Evolutionary conservation across 1,284 basidiomycete genomes (phyloP).

Genomic region (Apiotrichum gracile): DNA sequence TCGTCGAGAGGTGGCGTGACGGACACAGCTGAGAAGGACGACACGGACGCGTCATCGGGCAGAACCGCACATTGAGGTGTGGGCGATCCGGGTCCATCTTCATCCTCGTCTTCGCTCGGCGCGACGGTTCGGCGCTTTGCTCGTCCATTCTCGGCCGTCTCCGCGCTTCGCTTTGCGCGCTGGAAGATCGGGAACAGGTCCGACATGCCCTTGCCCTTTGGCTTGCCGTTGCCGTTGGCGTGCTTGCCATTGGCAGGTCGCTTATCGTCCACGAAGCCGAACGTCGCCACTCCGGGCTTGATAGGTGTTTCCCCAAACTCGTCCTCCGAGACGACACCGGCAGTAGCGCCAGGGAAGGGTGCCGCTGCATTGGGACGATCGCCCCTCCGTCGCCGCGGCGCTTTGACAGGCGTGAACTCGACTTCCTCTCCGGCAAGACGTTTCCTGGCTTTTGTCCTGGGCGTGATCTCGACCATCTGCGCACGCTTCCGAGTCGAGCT

Average conservation of each 20-base stretch:
- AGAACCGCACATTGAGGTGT: not conserved
- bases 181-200: constrained; percentile 15
- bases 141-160: not conserved
- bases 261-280: constrained; percentile 5
- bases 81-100: not conserved
- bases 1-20: not conserved
- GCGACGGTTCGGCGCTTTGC: not conserved
- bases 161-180: not conserved
- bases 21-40: not conserved
- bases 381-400: not conserved
- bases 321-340: constrained; percentile 7
- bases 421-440: constrained; percentile 40
- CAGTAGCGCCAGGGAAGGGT: not conserved
- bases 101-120: not conserved
- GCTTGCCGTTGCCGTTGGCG: not conserved
- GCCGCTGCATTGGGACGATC: not conserved
- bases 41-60: not conserved
- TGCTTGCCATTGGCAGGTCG: not conserved
- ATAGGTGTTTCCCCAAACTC: constrained; percentile 14
- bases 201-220: not conserved
- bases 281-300: constrained; percentile 4
- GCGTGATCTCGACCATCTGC: constrained; percentile 27
- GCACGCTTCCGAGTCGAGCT: constrained; percentile 1
- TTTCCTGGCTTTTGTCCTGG: constrained; percentile 43
- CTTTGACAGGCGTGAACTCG: constrained; percentile 34